Evolutionary conservation across 2,329 filamentous ascomycete species (phyloP).

Genomic region (Aspergillus piperis): DNA sequence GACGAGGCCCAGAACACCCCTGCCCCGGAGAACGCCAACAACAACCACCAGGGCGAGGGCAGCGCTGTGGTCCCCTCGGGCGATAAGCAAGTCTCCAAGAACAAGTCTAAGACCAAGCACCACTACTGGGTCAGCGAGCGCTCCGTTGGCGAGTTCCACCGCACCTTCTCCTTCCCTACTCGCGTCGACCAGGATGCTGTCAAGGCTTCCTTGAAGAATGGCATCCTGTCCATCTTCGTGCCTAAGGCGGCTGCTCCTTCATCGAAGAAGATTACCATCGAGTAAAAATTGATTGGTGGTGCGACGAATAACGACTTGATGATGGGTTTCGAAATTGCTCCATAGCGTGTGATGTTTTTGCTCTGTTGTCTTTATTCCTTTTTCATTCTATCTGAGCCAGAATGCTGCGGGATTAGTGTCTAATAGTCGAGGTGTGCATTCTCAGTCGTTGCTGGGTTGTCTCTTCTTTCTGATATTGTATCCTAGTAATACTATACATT

Average conservation of each 20-base stretch:
- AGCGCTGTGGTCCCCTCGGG: slow-evolving; percentile 34
- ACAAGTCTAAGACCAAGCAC: slow-evolving; percentile 27
- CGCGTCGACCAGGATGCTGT: slow-evolving; percentile 62
- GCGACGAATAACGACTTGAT: background rate
- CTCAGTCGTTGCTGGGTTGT: background rate
- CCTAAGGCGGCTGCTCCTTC: slow-evolving; percentile 56
- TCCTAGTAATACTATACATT: background rate
- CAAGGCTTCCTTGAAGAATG: slow-evolving; percentile 62
- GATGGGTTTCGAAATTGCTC: background rate
- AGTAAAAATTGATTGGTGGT: slow-evolving; percentile 42
- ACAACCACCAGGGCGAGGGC: slow-evolving; percentile 26
- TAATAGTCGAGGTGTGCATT: background rate
- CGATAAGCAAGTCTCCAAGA: slow-evolving; percentile 25
- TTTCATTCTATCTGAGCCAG: background rate
- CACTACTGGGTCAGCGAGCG: slow-evolving; percentile 64
- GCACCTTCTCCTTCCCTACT: slow-evolving; percentile 60
- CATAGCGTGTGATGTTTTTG: background rate
- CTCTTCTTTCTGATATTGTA: background rate
- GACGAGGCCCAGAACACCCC: slow-evolving; percentile 42
- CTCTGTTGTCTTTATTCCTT: background rate
- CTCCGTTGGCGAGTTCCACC: slow-evolving; percentile 60
- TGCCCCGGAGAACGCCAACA: slow-evolving; percentile 30
- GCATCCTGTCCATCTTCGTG: slow-evolving; percentile 58
- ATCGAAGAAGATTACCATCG: slow-evolving; percentile 57
- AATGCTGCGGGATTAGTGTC: background rate